These are phyloP conservation scores for Geopyxis carbonaria DNA, from an alignment of 495 filamentous ascomycete species.

Conservation along the genomic window DNA sequence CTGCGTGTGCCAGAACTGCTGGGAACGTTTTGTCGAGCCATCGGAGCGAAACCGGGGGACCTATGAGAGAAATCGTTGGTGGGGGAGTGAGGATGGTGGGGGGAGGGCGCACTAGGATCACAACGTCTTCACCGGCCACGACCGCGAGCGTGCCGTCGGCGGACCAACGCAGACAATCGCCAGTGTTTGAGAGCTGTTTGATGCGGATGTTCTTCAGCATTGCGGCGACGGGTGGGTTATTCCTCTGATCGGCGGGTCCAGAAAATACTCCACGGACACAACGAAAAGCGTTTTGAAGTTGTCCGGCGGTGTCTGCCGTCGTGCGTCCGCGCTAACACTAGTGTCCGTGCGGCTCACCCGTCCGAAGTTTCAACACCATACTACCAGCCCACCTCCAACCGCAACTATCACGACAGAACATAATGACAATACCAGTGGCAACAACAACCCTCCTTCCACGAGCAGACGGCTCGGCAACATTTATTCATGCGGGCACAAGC, in stretches of 20 bases:
- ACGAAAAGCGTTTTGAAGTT: background rate
- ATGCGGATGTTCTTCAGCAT: slow-evolving; percentile 25
- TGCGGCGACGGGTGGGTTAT: too few species aligned
- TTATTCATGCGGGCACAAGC: slow-evolving; percentile 58
- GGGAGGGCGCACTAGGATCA: slow-evolving; percentile 32
- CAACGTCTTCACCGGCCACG: slow-evolving; percentile 40
- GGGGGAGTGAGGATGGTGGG: background rate
- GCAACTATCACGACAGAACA: background rate
- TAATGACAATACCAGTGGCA: slow-evolving; percentile 1
- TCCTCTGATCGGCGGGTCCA: too few species aligned
- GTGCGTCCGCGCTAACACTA: too few species aligned
- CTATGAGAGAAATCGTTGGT: slow-evolving; percentile 8
- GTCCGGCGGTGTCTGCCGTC: background rate
- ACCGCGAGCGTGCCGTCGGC: slow-evolving; percentile 44
- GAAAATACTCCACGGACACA: background rate
- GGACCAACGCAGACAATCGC: slow-evolving; percentile 44
- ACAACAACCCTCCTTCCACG: slow-evolving; percentile 36
- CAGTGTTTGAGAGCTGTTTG: slow-evolving; percentile 27
- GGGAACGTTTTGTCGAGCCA: slow-evolving; percentile 9
- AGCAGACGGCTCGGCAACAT: slow-evolving; percentile 76
- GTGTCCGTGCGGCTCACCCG: too few species aligned
- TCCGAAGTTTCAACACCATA: background rate
- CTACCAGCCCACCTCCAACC: background rate
- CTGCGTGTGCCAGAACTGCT: slow-evolving; percentile 16
- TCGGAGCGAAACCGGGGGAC: slow-evolving; percentile 14